Percentiles rank a stretch among this genome's conserved stretches.
These are phyloP conservation scores for Astraeus odoratus DNA, from an alignment of 768 basidiomycete genomes.

Conservation along the genomic window DNA sequence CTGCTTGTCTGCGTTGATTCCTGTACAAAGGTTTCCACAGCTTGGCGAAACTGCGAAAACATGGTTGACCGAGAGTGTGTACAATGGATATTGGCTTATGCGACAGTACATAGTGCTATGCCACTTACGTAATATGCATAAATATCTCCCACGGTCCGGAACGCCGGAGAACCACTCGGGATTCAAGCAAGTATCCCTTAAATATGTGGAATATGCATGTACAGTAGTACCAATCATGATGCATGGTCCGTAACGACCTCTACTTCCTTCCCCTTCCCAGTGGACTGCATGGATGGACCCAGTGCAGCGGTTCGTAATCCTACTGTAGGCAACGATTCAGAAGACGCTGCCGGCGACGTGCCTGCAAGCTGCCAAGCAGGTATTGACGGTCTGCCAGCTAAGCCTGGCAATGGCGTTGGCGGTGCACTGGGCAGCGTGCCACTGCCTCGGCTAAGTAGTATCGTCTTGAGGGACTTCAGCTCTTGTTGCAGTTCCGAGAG, in stretches of 20 bases:
- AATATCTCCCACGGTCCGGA: too few species aligned
- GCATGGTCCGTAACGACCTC: constrained; percentile 19
- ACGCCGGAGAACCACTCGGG: too few species aligned
- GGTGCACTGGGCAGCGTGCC: constrained; percentile 38
- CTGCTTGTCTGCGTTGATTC: constrained; percentile 29
- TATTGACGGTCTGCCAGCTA: constrained; percentile 62
- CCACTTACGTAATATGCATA: too few species aligned
- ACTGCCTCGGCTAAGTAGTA: constrained; percentile 71
- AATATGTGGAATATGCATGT: too few species aligned
- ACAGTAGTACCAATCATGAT: constrained; percentile 11
- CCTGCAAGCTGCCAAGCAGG: constrained; percentile 86
- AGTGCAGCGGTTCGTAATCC: constrained; percentile 10
- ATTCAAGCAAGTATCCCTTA: too few species aligned
- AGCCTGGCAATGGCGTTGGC: constrained; percentile 42
- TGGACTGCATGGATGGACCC: constrained; percentile 18
- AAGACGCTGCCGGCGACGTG: constrained; percentile 15
- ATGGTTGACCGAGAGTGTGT: constrained; percentile 33
- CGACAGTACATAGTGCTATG: too few species aligned
- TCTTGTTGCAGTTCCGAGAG: constrained; percentile 87
- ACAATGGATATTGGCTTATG: too few species aligned
- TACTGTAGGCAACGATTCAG: constrained; percentile 12
- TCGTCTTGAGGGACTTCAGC: constrained; percentile 87
- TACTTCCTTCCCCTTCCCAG: constrained; percentile 58
- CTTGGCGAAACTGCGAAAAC: constrained; percentile 71
- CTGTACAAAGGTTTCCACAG: constrained; percentile 63